Conservation (phyloP, 768 basidiomycete species). For the Amyloporia xantha region DNA sequence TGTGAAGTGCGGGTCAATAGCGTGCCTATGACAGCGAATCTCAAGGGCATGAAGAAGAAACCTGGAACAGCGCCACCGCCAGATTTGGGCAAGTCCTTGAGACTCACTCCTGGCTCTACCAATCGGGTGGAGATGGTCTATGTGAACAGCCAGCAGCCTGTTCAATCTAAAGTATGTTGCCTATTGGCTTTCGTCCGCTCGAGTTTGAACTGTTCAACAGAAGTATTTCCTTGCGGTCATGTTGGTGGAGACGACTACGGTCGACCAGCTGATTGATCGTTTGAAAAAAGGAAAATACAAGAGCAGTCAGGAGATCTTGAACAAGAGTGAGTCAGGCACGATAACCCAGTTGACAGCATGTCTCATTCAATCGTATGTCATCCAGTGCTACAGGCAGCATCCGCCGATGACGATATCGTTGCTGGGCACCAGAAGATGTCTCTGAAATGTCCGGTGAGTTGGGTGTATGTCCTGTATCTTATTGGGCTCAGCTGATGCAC, state of each 20-base stretch:
- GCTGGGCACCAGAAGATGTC: slow-evolving; percentile 88
- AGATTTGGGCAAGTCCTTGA: slow-evolving; percentile 43
- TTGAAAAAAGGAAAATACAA: slow-evolving; percentile 63
- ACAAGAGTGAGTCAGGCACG: slow-evolving; percentile 48
- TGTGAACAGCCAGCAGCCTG: slow-evolving; percentile 80
- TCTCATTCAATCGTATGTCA: slow-evolving; percentile 1
- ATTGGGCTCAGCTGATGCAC: slow-evolving; percentile 2
- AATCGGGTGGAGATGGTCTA: slow-evolving; percentile 86
- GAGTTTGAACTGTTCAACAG: slow-evolving; percentile 34
- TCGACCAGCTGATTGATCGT: slow-evolving; percentile 62
- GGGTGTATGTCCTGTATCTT: not conserved
- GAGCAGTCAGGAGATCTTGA: slow-evolving; percentile 55
- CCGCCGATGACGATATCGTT: slow-evolving; percentile 82
- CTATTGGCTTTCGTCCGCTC: not conserved
- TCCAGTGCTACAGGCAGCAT: slow-evolving; percentile 48
- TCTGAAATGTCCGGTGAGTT: slow-evolving; percentile 85
- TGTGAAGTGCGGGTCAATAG: slow-evolving; percentile 88
- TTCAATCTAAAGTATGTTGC: slow-evolving; percentile 56
- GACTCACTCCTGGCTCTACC: slow-evolving; percentile 36
- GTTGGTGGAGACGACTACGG: slow-evolving; percentile 72
- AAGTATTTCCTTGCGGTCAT: slow-evolving; percentile 84
- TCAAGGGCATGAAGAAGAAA: slow-evolving; percentile 93
- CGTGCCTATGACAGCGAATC: slow-evolving; percentile 58
- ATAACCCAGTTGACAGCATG: not conserved
- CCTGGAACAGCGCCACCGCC: slow-evolving; percentile 92